A percentile compares a stretch with the other conserved stretches of the same genome.
Conservation (phyloP, 441 rosid species). For the Erodium trifolium region DNA sequence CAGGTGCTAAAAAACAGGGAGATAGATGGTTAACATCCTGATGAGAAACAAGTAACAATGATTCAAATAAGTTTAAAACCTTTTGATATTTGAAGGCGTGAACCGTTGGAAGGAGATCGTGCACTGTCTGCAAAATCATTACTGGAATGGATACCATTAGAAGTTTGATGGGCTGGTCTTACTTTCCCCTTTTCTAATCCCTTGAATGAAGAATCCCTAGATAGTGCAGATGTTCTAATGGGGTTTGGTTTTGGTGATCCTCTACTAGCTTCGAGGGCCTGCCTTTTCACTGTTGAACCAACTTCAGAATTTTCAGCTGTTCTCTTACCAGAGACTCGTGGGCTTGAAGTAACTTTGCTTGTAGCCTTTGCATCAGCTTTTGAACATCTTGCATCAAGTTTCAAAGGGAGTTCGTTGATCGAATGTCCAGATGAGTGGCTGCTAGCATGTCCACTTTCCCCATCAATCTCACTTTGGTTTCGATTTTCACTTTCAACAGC, state of each 20-base stretch:
- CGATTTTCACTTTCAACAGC: conserved; percentile 56
- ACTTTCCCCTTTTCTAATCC: conserved; percentile 57
- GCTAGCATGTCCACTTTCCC: conserved; percentile 13
- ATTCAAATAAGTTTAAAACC: conserved; percentile 27
- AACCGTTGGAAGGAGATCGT: conserved; percentile 36
- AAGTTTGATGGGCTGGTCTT: conserved; percentile 38
- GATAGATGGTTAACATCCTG: neutral
- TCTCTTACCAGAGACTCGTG: conserved; percentile 47
- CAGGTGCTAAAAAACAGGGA: conserved; percentile 9
- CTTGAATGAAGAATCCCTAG: conserved; percentile 67
- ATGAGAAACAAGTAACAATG: neutral
- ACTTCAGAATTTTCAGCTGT: conserved; percentile 44
- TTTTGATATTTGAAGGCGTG: conserved; percentile 46
- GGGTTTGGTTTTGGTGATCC: conserved; percentile 57
- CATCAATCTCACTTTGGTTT: conserved; percentile 55
- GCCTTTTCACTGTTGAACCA: conserved; percentile 49
- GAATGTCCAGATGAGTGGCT: neutral
- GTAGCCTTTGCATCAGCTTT: conserved; percentile 45
- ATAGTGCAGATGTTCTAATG: conserved; percentile 36
- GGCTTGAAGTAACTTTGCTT: conserved; percentile 23
- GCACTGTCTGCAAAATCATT: conserved; percentile 38
- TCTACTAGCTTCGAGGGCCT: conserved; percentile 42
- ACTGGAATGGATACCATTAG: conserved; percentile 31
- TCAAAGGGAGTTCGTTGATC: conserved; percentile 12
- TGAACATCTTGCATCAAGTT: conserved; percentile 33